Percentiles rank a stretch among this genome's conserved stretches.
Evolutionary conservation across 768 basidiomycete species (phyloP).

Genomic region (Serendipita sp.): DNA sequence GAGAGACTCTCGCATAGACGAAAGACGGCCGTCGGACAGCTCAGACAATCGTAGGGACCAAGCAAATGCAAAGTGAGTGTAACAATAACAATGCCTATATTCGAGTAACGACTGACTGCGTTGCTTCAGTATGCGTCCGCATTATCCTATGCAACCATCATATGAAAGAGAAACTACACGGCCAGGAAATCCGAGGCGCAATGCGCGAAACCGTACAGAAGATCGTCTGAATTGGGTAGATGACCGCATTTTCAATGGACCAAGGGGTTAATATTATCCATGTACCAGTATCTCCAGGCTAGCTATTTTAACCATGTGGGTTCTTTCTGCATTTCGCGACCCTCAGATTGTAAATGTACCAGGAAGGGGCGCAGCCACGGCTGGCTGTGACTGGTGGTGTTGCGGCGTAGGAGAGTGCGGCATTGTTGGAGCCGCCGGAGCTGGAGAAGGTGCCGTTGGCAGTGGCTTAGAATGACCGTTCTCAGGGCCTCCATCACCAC

Average conservation of each 20-base stretch:
- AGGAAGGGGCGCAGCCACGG: constrained; percentile 16
- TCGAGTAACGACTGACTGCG: constrained; percentile 17
- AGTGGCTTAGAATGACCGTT: neutral
- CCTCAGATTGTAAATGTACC: constrained; percentile 34
- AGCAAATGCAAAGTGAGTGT: constrained; percentile 12
- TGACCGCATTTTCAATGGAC: constrained; percentile 26
- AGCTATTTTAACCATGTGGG: constrained; percentile 15
- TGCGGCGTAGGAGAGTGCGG: constrained; percentile 1
- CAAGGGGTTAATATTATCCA: constrained; percentile 11
- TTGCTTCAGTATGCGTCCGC: neutral
- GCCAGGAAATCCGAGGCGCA: neutral
- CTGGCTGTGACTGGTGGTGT: neutral
- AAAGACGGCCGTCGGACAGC: constrained; percentile 2
- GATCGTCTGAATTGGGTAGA: constrained; percentile 25
- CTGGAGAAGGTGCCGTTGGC: neutral
- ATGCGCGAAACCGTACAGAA: neutral
- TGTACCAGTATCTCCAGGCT: constrained; percentile 17
- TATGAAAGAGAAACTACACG: neutral
- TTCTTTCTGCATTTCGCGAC: constrained; percentile 26
- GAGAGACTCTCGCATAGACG: neutral
- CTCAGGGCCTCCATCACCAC: neutral
- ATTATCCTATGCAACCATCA: constrained; percentile 4
- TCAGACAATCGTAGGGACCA: constrained; percentile 7
- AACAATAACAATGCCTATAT: constrained; percentile 17
- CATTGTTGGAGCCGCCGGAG: constrained; percentile 5